phyloP scores from a whole-genome alignment of 176 grass and related monocot species.

The Phoenix dactylifera region DNA sequence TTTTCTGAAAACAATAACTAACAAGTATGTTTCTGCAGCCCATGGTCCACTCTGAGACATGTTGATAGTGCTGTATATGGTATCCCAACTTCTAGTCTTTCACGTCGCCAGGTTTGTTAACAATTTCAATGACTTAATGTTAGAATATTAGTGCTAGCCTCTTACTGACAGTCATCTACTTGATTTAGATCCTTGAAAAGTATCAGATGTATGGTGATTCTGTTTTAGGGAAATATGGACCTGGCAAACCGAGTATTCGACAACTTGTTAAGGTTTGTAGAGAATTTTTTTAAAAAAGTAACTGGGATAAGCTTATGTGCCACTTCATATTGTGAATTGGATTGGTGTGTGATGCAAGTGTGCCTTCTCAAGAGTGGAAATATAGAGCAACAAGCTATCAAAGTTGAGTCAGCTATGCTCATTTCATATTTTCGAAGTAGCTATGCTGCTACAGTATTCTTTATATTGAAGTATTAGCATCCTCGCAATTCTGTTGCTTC shows the following conservation, averaged over 20 bases:
- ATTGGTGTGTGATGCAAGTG: too few species aligned
- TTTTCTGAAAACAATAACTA: neutral
- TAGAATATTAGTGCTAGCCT: neutral
- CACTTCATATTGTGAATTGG: too few species aligned
- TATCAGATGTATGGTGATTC: conserved; percentile 94
- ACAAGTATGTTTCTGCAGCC: conserved; percentile 34
- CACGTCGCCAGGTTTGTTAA: conserved; percentile 65
- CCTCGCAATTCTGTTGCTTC: too few species aligned
- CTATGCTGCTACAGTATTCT: too few species aligned
- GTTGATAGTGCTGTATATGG: conserved; percentile 67
- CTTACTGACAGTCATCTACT: conserved; percentile 21
- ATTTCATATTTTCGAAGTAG: too few species aligned
- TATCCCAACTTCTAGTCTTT: conserved; percentile 34
- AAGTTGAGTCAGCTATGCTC: too few species aligned
- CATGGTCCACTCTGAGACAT: conserved; percentile 72
- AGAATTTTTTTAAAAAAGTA: neutral
- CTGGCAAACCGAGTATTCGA: conserved; percentile 59
- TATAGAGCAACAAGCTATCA: too few species aligned
- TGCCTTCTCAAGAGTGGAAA: too few species aligned
- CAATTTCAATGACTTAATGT: conserved; percentile 7
- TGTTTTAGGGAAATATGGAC: conserved; percentile 62
- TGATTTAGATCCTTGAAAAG: conserved; percentile 58
- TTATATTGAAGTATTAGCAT: too few species aligned
- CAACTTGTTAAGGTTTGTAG: conserved; percentile 82
- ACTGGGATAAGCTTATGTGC: too few species aligned